Evolutionary conservation across 2,329 filamentous ascomycete genomes (phyloP), one percentile per base, ranked within the genome.

Genomic region (Sporothrix pseudoabietina): DNA sequence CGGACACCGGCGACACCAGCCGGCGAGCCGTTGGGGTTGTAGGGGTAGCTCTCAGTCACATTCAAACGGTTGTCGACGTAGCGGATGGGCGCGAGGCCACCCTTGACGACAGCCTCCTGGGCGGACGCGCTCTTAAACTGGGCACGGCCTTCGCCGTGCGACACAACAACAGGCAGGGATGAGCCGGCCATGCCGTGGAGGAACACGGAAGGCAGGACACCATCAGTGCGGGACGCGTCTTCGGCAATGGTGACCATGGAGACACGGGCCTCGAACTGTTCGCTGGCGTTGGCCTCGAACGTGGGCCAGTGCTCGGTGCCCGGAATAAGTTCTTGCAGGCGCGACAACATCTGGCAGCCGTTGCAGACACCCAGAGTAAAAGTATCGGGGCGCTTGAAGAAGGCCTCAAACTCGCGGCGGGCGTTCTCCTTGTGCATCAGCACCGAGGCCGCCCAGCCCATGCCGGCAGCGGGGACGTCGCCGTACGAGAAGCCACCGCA

Each of bases 321-420:
- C 0, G 94, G 94, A 76, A 98, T 97, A 71, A 97, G 85, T 74
- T 91, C 89, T 79, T 93, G 93, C 82, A 97, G 85, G 69, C 94
- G 90, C 6, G 92, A 92, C 55, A 98, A 85, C 89, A 98, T 97
- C 82, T 99, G 96, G 80, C 96, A 98, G 69, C 96, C 96, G 81
- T 99, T 99, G 87, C 96, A 98, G 47, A 98, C 94, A 78, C 96
- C 96, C 0, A 99, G 87, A 0, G 94, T 87, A 82, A 99, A 98
- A 0, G 96, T 98, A 80, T 98, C 94, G 55, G 90, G 88, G 41
- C 96, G 89, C 77, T 90, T 87, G 84, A 98, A 98, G 87, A 98
- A 98, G 68, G 85, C 82, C 78, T 91, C 85, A 83, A 98, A 98
- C 77, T 95, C 92, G 73, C 87, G 86, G 57, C 94, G 89, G 1